Percentiles rank a stretch among this genome's conserved stretches.
Conservation (phyloP, 768 basidiomycete genomes). For the Tulasnella sp. region DNA sequence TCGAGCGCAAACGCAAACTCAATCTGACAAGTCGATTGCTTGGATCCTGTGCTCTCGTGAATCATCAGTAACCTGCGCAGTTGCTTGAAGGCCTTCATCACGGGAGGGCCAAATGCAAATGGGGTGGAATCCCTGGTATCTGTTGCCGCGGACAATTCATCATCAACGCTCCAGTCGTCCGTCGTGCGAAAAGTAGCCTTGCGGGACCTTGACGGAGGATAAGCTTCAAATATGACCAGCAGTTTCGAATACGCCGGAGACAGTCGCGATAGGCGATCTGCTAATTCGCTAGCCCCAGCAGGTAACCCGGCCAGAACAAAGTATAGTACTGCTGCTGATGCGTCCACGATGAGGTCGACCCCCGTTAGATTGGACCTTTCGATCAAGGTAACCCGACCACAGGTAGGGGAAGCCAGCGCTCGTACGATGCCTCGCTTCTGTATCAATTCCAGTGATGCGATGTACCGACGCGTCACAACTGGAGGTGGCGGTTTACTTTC, state of each 20-base stretch:
- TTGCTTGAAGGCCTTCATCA: conserved; percentile 57
- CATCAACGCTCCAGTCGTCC: background rate
- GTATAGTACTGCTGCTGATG: conserved; percentile 45
- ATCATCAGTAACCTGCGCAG: conserved; percentile 51
- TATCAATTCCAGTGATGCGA: conserved; percentile 54
- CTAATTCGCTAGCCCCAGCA: conserved; percentile 35
- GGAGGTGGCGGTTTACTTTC: conserved; percentile 35
- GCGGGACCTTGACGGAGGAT: conserved; percentile 35
- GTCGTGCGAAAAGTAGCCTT: background rate
- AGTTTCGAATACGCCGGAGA: conserved; percentile 53
- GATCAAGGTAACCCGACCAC: conserved; percentile 39
- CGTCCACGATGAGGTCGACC: conserved; percentile 56
- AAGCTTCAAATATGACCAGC: conserved; percentile 55
- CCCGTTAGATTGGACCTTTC: conserved; percentile 51
- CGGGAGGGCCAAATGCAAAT: conserved; percentile 50
- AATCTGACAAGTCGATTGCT: conserved; percentile 34
- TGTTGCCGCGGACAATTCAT: conserved; percentile 22
- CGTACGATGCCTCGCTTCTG: conserved; percentile 54
- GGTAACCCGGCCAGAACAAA: conserved; percentile 37
- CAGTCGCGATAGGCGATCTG: conserved; percentile 35
- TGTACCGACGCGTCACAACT: conserved; percentile 42
- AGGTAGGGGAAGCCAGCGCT: conserved; percentile 34
- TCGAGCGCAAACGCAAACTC: conserved; percentile 51
- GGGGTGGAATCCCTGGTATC: conserved; percentile 14
- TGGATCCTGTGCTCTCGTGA: conserved; percentile 45